Evolutionary conservation across 2,329 filamentous ascomycete species (phyloP).

Genomic region (Aspergillus hortae): DNA sequence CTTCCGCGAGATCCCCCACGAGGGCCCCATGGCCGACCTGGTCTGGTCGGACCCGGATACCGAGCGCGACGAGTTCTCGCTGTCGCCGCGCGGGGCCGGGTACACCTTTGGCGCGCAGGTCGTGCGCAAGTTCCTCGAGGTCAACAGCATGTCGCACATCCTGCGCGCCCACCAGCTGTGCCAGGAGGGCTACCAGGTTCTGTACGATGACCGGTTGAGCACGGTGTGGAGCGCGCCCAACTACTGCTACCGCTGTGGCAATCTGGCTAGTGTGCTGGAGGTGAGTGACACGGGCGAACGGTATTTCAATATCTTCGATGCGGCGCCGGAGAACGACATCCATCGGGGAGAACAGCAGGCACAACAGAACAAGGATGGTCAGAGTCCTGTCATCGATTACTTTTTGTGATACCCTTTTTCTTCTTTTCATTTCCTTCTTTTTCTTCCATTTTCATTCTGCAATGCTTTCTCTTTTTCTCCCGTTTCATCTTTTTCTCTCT

Average conservation of each 20-base stretch:
- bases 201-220: slow-evolving; percentile 90
- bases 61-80: slow-evolving; percentile 94
- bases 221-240: slow-evolving; percentile 99
- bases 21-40: slow-evolving; percentile 98
- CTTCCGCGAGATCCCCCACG: slow-evolving; percentile 96
- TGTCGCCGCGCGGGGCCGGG: slow-evolving; percentile 87
- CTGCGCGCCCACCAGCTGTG: slow-evolving; percentile 96
- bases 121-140: slow-evolving; percentile 94
- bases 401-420: slow-evolving; percentile 58
- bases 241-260: slow-evolving; percentile 92
- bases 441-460: not conserved
- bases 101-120: slow-evolving; percentile 98
- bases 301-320: slow-evolving; percentile 97
- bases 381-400: slow-evolving; percentile 66
- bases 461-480: slow-evolving; percentile 14
- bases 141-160: slow-evolving; percentile 97
- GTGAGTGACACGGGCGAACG: slow-evolving; percentile 89
- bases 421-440: slow-evolving; percentile 10
- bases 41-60: slow-evolving; percentile 98
- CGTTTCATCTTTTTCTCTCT: slow-evolving; percentile 9
- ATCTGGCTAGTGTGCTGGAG: slow-evolving; percentile 94
- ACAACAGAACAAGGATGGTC: slow-evolving; percentile 64
- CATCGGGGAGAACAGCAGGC: slow-evolving; percentile 78
- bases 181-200: slow-evolving; percentile 94
- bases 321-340: slow-evolving; percentile 85